phyloP scores from a whole-genome alignment of 2,329 filamentous ascomycete genomes.

The Periconia sp. region DNA sequence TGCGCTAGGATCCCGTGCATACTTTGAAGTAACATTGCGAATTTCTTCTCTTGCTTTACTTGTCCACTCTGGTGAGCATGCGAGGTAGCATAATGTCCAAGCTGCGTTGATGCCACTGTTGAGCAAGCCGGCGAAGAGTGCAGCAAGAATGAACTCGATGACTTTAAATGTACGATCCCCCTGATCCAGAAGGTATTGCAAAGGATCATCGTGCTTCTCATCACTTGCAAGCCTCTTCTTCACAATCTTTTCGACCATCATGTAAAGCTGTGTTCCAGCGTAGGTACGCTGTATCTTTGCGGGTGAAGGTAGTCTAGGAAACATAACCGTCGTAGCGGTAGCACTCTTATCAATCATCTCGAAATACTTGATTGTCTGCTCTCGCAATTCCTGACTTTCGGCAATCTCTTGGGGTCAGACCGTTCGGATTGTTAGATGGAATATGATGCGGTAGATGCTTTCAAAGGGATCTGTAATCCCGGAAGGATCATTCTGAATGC shows the following conservation, averaged over 20 bases:
- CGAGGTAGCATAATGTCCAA: slow-evolving; percentile 51
- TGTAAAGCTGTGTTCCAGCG: slow-evolving; percentile 56
- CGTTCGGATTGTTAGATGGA: slow-evolving; percentile 63
- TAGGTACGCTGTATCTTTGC: slow-evolving; percentile 52
- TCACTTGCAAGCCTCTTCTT: slow-evolving; percentile 52
- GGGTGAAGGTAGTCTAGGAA: slow-evolving; percentile 58
- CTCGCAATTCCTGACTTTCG: slow-evolving; percentile 50
- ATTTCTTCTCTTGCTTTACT: slow-evolving; percentile 55
- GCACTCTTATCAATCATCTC: slow-evolving; percentile 54
- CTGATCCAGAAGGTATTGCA: slow-evolving; percentile 61
- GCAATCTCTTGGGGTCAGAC: slow-evolving; percentile 62
- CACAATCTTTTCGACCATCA: slow-evolving; percentile 57
- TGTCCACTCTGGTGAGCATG: slow-evolving; percentile 52
- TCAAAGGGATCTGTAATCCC: slow-evolving; percentile 61
- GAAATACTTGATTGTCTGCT: slow-evolving; percentile 54
- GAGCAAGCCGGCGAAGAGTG: slow-evolving; percentile 63
- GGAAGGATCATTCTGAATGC: slow-evolving; percentile 40
- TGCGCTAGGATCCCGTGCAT: slow-evolving; percentile 46
- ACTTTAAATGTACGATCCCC: slow-evolving; percentile 55
- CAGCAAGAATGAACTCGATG: slow-evolving; percentile 58
- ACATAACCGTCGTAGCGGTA: slow-evolving; percentile 57
- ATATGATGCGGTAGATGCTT: slow-evolving; percentile 60
- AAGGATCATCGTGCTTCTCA: slow-evolving; percentile 54
- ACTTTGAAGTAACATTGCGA: slow-evolving; percentile 50
- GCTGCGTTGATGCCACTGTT: slow-evolving; percentile 63